Conservation (phyloP, 2,329 filamentous ascomycete genomes). For the Leptodontidium sp. region DNA sequence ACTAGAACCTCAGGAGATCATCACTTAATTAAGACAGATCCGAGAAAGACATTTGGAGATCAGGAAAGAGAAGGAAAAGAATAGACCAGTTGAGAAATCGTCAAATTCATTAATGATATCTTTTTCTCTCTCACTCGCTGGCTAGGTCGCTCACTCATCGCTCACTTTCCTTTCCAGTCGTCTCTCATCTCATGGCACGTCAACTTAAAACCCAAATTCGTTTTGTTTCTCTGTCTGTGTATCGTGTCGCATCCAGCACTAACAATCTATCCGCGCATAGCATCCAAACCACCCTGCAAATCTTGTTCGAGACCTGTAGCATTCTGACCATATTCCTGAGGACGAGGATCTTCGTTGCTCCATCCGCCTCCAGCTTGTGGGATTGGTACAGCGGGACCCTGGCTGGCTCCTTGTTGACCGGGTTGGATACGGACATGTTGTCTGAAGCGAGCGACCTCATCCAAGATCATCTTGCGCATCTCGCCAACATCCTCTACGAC, state of each 20-base stretch:
- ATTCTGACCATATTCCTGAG: constrained; percentile 47
- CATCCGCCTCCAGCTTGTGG: constrained; percentile 45
- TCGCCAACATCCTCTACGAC: constrained; percentile 93
- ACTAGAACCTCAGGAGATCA: background rate
- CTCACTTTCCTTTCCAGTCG: constrained; percentile 15
- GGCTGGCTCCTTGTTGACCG: constrained; percentile 41
- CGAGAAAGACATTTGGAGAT: background rate
- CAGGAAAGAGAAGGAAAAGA: background rate
- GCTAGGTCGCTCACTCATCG: constrained; percentile 15
- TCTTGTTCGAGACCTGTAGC: constrained; percentile 48
- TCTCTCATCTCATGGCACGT: constrained; percentile 11
- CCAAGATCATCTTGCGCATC: constrained; percentile 96
- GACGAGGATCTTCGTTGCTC: constrained; percentile 47
- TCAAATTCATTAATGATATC: constrained; percentile 35
- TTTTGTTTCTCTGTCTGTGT: constrained; percentile 11
- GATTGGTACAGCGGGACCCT: constrained; percentile 46
- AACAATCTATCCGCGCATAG: constrained; percentile 30
- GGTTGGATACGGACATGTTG: constrained; percentile 51
- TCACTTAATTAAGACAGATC: background rate
- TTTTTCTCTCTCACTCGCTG: constrained; percentile 23
- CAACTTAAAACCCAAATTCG: constrained; percentile 11
- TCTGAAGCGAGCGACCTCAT: constrained; percentile 92
- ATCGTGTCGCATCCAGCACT: constrained; percentile 3
- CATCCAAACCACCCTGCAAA: constrained; percentile 48
- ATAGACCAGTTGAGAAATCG: constrained; percentile 14